A percentile compares a stretch with the other conserved stretches of the same genome.
Evolutionary conservation across 2,329 filamentous ascomycete species (phyloP).

Genomic region (Trichoderma sp.): DNA sequence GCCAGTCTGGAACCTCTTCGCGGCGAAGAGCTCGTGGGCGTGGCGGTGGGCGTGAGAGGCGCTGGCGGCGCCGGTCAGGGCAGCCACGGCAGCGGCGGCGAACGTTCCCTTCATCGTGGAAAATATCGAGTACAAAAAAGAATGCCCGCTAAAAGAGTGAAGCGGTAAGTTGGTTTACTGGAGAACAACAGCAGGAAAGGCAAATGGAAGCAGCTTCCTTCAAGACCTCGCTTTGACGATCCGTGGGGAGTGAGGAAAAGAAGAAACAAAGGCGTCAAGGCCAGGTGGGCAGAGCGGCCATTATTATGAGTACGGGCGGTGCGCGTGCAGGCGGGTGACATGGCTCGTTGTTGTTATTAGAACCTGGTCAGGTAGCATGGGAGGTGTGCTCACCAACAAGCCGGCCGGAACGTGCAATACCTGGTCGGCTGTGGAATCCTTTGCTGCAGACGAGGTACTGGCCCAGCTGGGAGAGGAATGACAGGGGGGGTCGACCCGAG

Average conservation of each 20-base stretch:
- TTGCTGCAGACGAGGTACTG: constrained; percentile 25
- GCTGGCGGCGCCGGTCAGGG: constrained; percentile 58
- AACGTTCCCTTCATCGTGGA: constrained; percentile 74
- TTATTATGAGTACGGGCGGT: constrained; percentile 35
- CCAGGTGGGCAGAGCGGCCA: constrained; percentile 49
- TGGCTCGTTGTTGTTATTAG: constrained; percentile 27
- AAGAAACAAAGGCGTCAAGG: constrained; percentile 40
- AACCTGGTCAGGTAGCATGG: constrained; percentile 1
- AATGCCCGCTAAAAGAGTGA: constrained; percentile 89
- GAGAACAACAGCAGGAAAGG: constrained; percentile 56
- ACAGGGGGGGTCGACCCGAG: constrained; percentile 18
- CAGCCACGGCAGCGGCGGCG: constrained; percentile 66
- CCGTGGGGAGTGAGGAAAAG: constrained; percentile 45
- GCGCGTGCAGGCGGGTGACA: constrained; percentile 26
- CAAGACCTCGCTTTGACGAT: constrained; percentile 55
- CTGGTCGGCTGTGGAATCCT: constrained; percentile 25
- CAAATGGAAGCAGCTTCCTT: constrained; percentile 50
- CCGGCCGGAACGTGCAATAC: constrained; percentile 16
- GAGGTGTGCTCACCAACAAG: constrained; percentile 22
- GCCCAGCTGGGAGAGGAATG: constrained; percentile 23
- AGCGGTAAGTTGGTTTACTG: constrained; percentile 61
- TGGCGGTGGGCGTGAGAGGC: constrained; percentile 65
- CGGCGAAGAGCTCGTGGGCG: constrained; percentile 61
- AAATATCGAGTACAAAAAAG: constrained; percentile 48
- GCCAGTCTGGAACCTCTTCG: constrained; percentile 47